Conservation (phyloP, 805 yeast genomes). For the Dipodascus albidus region DNA sequence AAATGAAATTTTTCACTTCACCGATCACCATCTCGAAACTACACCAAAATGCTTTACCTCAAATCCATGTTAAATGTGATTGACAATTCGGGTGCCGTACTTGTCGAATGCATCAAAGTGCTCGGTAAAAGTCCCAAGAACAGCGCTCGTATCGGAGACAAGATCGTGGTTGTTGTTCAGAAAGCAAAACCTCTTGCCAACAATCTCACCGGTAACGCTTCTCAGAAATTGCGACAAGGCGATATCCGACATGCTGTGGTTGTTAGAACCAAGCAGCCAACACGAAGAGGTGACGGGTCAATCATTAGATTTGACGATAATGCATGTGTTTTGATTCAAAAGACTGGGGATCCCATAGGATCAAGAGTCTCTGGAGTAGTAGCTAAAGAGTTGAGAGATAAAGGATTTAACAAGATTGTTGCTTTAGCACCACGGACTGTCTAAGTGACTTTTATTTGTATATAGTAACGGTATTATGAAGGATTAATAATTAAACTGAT, state of each 20-base stretch:
- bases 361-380: slow-evolving; percentile 86
- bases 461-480: not conserved
- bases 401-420: slow-evolving; percentile 74
- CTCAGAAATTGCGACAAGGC: slow-evolving; percentile 82
- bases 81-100: slow-evolving; percentile 91
- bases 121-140: slow-evolving; percentile 77
- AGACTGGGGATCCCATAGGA: slow-evolving; percentile 88
- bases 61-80: slow-evolving; percentile 82
- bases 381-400: slow-evolving; percentile 78
- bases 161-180: slow-evolving; percentile 87
- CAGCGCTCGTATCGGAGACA: slow-evolving; percentile 75
- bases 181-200: slow-evolving; percentile 72
- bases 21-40: no score
- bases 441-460: slow-evolving; percentile 19
- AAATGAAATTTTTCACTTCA: not conserved
- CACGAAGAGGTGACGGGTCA: slow-evolving; percentile 77
- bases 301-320: slow-evolving; percentile 85
- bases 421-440: slow-evolving; percentile 83
- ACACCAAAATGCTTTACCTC: slow-evolving; percentile 64
- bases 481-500: not conserved
- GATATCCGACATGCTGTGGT: slow-evolving; percentile 93
- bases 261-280: slow-evolving; percentile 79
- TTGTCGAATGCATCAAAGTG: slow-evolving; percentile 93
- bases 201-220: slow-evolving; percentile 59
- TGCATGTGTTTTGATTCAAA: slow-evolving; percentile 91